These are phyloP conservation scores for Exophiala viscosa DNA, from an alignment of 2,329 filamentous ascomycete genomes.

Conservation along the genomic window DNA sequence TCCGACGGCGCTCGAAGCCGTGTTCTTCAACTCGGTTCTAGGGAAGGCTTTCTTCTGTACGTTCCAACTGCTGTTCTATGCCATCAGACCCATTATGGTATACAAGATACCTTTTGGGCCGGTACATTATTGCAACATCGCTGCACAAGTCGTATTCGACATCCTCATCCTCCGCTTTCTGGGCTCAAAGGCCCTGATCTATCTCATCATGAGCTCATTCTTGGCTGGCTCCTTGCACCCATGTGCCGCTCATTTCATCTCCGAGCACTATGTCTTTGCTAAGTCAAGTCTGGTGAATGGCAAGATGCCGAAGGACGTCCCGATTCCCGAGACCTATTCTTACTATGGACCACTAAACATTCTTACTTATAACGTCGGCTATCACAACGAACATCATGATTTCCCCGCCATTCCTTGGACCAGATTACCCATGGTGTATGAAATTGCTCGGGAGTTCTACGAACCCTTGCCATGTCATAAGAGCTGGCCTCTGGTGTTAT, in stretches of 20 bases:
- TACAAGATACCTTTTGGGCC: slow-evolving; percentile 83
- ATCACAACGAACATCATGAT: slow-evolving; percentile 99
- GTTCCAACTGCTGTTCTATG: slow-evolving; percentile 99
- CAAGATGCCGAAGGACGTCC: slow-evolving; percentile 33
- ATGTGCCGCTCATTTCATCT: slow-evolving; percentile 95
- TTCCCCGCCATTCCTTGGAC: slow-evolving; percentile 98
- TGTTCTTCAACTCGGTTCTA: slow-evolving; percentile 86
- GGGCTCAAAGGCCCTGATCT: slow-evolving; percentile 66
- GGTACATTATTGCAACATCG: slow-evolving; percentile 79
- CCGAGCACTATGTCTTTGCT: slow-evolving; percentile 81
- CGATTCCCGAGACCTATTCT: slow-evolving; percentile 88
- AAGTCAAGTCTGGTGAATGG: slow-evolving; percentile 42
- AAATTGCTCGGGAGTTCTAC: slow-evolving; percentile 88
- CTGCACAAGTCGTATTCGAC: slow-evolving; percentile 75
- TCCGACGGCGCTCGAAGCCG: slow-evolving; percentile 82
- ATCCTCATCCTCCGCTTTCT: slow-evolving; percentile 59
- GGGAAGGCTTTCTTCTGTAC: slow-evolving; percentile 99
- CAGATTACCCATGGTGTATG: slow-evolving; percentile 68
- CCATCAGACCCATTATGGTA: slow-evolving; percentile 88
- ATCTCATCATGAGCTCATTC: slow-evolving; percentile 86
- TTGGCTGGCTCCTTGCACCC: slow-evolving; percentile 91
- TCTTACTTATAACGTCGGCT: slow-evolving; percentile 92
- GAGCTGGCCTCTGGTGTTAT: slow-evolving; percentile 90
- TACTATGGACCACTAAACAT: slow-evolving; percentile 94
- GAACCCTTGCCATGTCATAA: slow-evolving; percentile 77